Conservation (phyloP, 129 eudicot species). For the Pseudognaphalium luteoalbum region DNA sequence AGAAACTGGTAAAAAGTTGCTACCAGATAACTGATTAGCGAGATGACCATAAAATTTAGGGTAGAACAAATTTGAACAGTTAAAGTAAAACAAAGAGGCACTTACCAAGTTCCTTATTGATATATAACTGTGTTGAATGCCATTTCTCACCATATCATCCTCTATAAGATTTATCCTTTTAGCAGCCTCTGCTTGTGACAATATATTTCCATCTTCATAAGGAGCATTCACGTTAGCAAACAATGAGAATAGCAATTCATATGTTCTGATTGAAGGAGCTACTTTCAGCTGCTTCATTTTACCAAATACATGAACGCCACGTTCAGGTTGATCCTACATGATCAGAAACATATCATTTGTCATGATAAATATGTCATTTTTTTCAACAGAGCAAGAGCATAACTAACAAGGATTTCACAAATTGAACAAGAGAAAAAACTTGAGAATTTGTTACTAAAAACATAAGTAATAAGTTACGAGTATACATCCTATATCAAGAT, state of each 20-base stretch:
- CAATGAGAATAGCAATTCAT: slow-evolving; percentile 75
- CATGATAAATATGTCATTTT: slow-evolving; percentile 13
- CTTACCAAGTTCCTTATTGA: slow-evolving; percentile 72
- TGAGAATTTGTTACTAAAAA: background rate
- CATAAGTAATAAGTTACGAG: background rate
- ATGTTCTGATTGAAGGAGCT: slow-evolving; percentile 64
- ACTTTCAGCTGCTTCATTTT: slow-evolving; percentile 65
- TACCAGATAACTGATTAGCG: background rate
- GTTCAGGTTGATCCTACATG: slow-evolving; percentile 81
- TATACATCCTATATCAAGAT: background rate
- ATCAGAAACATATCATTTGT: slow-evolving; percentile 1
- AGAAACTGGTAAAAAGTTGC: background rate
- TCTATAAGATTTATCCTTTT: slow-evolving; percentile 78
- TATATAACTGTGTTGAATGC: slow-evolving; percentile 61
- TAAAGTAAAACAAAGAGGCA: slow-evolving; percentile 7
- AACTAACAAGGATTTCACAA: slow-evolving; percentile 14
- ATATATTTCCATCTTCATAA: slow-evolving; percentile 62
- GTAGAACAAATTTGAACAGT: background rate
- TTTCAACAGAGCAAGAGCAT: background rate
- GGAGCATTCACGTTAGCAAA: slow-evolving; percentile 85
- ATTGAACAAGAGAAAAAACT: background rate
- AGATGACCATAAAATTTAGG: background rate
- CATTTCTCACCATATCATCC: slow-evolving; percentile 75
- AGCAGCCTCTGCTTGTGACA: slow-evolving; percentile 64
- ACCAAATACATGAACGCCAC: slow-evolving; percentile 68